Evolutionary conservation across 768 basidiomycete genomes (phyloP).

Genomic region (Brasilioporus rufonigricans): DNA sequence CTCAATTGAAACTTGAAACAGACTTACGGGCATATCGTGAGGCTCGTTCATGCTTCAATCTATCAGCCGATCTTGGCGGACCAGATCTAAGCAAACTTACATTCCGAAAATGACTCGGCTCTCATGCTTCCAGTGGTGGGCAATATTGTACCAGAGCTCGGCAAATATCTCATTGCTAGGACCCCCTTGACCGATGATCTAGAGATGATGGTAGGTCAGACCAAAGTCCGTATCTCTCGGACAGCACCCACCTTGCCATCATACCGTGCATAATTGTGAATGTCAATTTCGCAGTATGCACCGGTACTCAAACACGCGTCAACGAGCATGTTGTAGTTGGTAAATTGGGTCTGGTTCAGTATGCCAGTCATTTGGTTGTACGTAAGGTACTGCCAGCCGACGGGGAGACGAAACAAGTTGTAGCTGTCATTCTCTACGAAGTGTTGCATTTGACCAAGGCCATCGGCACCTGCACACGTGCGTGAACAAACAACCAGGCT

Average conservation of each 20-base stretch:
- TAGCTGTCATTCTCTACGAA: constrained; percentile 54
- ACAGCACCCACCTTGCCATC: constrained; percentile 37
- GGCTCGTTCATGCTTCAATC: constrained; percentile 58
- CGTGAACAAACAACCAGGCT: not conserved
- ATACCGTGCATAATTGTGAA: constrained; percentile 62
- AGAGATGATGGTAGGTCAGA: not conserved
- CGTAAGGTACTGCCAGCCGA: constrained; percentile 57
- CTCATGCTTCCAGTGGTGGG: constrained; percentile 44
- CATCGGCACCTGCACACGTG: constrained; percentile 7
- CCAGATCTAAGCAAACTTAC: constrained; percentile 29
- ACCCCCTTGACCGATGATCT: constrained; percentile 64
- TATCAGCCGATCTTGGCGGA: not conserved
- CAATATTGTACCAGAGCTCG: constrained; percentile 50
- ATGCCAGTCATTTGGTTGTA: constrained; percentile 37
- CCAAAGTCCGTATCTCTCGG: not conserved
- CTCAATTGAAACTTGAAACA: not conserved
- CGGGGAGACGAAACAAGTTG: constrained; percentile 59
- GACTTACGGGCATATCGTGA: constrained; percentile 46
- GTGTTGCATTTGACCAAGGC: constrained; percentile 56
- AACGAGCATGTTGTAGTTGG: constrained; percentile 48
- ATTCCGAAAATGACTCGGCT: constrained; percentile 46
- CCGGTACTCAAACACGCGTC: constrained; percentile 43
- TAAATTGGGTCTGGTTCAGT: constrained; percentile 43
- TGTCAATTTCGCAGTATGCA: constrained; percentile 53
- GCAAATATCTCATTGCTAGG: constrained; percentile 56